Percentiles rank a stretch among this genome's conserved stretches.
Conservation (phyloP, 2,329 filamentous ascomycete species). For the Hypomyces perniciosus region DNA sequence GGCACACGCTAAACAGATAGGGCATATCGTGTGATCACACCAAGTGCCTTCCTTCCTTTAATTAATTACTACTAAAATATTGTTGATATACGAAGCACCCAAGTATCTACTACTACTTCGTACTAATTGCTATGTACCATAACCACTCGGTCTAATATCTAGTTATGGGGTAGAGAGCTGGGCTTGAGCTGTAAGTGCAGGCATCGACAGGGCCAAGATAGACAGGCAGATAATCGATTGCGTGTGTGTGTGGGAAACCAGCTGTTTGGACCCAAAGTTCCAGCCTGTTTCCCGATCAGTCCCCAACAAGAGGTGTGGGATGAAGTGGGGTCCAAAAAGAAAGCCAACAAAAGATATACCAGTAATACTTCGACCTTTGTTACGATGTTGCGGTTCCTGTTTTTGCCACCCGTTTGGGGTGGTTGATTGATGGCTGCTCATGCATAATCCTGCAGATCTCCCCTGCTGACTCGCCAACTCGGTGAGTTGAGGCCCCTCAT, state of each 20-base stretch:
- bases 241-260: slow-evolving; percentile 7
- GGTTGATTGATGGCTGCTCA: slow-evolving; percentile 6
- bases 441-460: slow-evolving; percentile 13
- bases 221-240: not conserved
- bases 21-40: slow-evolving; percentile 2
- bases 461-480: slow-evolving; percentile 8
- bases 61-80: not conserved
- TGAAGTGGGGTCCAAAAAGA: too few species aligned
- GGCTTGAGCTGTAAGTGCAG: not conserved
- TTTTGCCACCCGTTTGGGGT: not conserved
- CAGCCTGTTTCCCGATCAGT: slow-evolving; percentile 8
- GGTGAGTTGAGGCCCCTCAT: slow-evolving; percentile 1
- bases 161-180: too few species aligned
- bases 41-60: not conserved
- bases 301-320: slow-evolving; percentile 1
- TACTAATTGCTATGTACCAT: not conserved
- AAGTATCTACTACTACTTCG: not conserved
- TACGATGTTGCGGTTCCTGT: too few species aligned
- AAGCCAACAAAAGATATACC: too few species aligned
- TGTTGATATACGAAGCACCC: not conserved
- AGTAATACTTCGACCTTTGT: too few species aligned
- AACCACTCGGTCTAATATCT: not conserved
- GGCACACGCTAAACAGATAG: slow-evolving; percentile 9
- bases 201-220: not conserved
- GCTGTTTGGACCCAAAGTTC: slow-evolving; percentile 7